Conservation (phyloP, 2,329 filamentous ascomycete species). For the Penicillium expansum region DNA sequence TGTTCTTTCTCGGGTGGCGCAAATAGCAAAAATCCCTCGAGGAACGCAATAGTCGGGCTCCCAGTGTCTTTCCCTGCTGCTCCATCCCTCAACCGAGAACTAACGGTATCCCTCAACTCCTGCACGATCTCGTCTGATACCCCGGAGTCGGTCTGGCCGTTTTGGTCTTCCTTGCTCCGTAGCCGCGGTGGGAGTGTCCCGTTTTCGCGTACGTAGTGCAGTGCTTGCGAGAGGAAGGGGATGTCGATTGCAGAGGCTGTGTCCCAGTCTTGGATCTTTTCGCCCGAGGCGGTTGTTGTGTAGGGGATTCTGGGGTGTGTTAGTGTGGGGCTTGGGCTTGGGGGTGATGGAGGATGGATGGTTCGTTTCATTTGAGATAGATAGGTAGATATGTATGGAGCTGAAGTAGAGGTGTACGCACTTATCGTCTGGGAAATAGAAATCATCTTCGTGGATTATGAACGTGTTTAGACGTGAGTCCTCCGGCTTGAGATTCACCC, state of each 20-base stretch:
- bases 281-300: slow-evolving; percentile 48
- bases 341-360: too few relatives aligned
- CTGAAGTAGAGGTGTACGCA: slow-evolving; percentile 40
- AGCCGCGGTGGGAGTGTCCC: slow-evolving; percentile 55
- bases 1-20: slow-evolving; percentile 41
- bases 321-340: too few relatives aligned
- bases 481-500: slow-evolving; percentile 8
- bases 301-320: slow-evolving; percentile 41
- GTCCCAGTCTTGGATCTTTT: slow-evolving; percentile 82
- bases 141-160: slow-evolving; percentile 49
- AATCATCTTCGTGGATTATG: slow-evolving; percentile 94
- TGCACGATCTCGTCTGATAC: slow-evolving; percentile 29
- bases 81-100: background rate
- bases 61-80: background rate
- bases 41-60: slow-evolving; percentile 59
- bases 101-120: slow-evolving; percentile 26
- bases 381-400: too few relatives aligned
- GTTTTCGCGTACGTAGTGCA: slow-evolving; percentile 67
- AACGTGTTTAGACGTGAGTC: slow-evolving; percentile 47
- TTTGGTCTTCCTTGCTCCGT: slow-evolving; percentile 58
- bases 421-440: slow-evolving; percentile 78
- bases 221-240: slow-evolving; percentile 61
- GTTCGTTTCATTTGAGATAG: too few relatives aligned
- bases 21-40: slow-evolving; percentile 89
- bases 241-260: slow-evolving; percentile 77